Evolutionary conservation across 495 filamentous ascomycete genomes (phyloP), one percentile per base, ranked within the genome.

Genomic region (Neurospora sp.): DNA sequence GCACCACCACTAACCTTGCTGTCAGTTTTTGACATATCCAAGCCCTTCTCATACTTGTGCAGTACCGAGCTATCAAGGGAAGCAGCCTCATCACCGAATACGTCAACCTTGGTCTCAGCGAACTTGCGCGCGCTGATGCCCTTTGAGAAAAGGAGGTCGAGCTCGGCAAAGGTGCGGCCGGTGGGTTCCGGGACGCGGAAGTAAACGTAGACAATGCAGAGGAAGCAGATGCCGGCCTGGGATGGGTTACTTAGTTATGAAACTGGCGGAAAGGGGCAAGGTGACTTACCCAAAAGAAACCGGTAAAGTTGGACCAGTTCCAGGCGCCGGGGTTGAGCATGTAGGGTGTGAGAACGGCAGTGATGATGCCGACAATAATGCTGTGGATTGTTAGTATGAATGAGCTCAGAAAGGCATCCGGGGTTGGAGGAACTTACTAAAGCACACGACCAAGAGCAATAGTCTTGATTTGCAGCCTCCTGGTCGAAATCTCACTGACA

Each of bases 401-500:
- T 35, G 4, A 53, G 5, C 31, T 1, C 7, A 9, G 8, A 6
- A 5, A 31, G 4, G 17, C 1, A 12, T 1, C 1, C 14, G 40
- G 8, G 40, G 20, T 22, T 22, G 37, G n/a, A 17, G 45, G 6
- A 31, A 76, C 83, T 76, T 78, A 85, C 84, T 93, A 94, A 40
- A 91, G 82, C 71, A 90, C 89, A 53, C 92, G 88, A 4, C 89
- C 90, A 0, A 92, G 84, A 5, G 79, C 81, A 17, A 82, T 89
- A 1, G 92, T 93, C 83, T 94, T 93, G 78, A 91, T 90, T 70
- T 92, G 91, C 4, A 95, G 85, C 2, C 92, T 86, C 40, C 90
- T 86, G 4, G 92, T 90, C 6, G 91, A 91, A 6, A 94, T 79
- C 76, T 94, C 92, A 8, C 90, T 87, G 12, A 94, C 91, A 27